A percentile compares a stretch with the other conserved stretches of the same genome.
phyloP scores from a whole-genome alignment of 139 green algal genomes.

The Auxenochlorella pyrenoidosa region DNA sequence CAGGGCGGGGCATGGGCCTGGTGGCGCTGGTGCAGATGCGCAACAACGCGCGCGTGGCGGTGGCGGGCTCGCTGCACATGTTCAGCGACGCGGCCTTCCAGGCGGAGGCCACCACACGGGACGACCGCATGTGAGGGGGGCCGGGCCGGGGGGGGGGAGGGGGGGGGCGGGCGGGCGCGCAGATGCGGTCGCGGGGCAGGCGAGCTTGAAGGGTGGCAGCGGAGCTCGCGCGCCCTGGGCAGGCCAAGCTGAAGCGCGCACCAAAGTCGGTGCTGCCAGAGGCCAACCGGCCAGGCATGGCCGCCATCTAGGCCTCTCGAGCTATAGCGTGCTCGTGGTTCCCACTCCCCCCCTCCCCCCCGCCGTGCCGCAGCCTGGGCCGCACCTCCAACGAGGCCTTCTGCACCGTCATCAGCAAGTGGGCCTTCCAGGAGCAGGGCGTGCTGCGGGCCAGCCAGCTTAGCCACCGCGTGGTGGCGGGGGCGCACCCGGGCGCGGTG shows the following conservation, averaged over 20 bases:
- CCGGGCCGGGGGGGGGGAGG: neutral
- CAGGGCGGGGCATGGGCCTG: conserved; percentile 34
- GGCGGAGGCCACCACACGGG: conserved; percentile 10
- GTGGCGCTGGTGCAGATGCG: conserved; percentile 60
- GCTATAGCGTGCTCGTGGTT: too few relatives aligned
- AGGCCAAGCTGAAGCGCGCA: too few relatives aligned
- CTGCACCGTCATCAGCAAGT: conserved; percentile 66
- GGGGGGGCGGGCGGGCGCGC: too few relatives aligned
- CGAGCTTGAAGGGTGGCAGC: too few relatives aligned
- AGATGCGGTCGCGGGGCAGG: too few relatives aligned
- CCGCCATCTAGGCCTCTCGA: too few relatives aligned
- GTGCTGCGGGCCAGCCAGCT: conserved; percentile 69
- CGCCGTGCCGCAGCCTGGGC: neutral
- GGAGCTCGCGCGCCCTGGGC: too few relatives aligned
- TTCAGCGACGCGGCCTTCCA: conserved; percentile 75
- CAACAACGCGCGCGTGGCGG: conserved; percentile 87
- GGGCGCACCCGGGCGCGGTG: conserved; percentile 6
- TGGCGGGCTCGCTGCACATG: conserved; percentile 86
- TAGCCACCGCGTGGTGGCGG: conserved; percentile 57
- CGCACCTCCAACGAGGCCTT: conserved; percentile 78
- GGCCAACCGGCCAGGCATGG: too few relatives aligned
- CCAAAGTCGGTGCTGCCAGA: too few relatives aligned
- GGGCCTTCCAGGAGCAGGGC: conserved; percentile 81
- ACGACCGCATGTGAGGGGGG: conserved; percentile 13
- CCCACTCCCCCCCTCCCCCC: neutral